Percentiles rank a stretch among this genome's conserved stretches.
Conservation (phyloP, 805 yeast species). For the Saccharomyces paradoxus region DNA sequence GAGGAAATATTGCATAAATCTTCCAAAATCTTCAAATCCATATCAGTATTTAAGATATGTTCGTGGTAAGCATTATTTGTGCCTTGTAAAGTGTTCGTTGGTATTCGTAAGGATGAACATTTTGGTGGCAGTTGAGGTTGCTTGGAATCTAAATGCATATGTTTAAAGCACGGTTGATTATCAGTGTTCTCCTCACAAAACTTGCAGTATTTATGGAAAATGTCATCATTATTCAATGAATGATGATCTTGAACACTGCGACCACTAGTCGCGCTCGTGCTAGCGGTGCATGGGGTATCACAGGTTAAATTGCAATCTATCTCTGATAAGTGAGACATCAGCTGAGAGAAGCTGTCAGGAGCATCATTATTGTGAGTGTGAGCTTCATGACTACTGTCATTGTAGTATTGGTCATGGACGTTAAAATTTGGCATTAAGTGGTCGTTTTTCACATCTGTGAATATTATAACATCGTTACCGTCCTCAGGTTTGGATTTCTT, state of each 20-base stretch:
- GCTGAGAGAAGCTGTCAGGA: background rate
- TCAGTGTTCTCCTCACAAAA: constrained; percentile 20
- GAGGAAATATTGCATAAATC: constrained; percentile 30
- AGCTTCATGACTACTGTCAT: background rate
- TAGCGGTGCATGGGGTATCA: constrained; percentile 9
- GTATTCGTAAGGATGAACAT: background rate
- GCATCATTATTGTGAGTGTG: background rate
- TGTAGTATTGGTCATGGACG: background rate
- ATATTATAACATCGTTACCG: constrained; percentile 7
- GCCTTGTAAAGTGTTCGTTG: background rate
- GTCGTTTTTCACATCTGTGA: constrained; percentile 3
- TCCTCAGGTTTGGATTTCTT: background rate
- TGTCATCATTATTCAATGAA: constrained; percentile 11
- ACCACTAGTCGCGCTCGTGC: background rate
- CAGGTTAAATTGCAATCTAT: constrained; percentile 26
- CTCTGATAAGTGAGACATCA: constrained; percentile 7
- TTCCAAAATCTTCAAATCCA: constrained; percentile 25
- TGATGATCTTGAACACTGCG: background rate
- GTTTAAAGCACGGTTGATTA: background rate
- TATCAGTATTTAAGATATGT: constrained; percentile 19
- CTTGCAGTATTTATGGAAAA: constrained; percentile 30
- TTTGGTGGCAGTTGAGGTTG: background rate
- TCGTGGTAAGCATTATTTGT: constrained; percentile 6
- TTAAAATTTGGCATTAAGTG: background rate
- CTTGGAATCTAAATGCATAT: background rate